Conservation (phyloP, 345 rosid species). For the Angophora floribunda region DNA sequence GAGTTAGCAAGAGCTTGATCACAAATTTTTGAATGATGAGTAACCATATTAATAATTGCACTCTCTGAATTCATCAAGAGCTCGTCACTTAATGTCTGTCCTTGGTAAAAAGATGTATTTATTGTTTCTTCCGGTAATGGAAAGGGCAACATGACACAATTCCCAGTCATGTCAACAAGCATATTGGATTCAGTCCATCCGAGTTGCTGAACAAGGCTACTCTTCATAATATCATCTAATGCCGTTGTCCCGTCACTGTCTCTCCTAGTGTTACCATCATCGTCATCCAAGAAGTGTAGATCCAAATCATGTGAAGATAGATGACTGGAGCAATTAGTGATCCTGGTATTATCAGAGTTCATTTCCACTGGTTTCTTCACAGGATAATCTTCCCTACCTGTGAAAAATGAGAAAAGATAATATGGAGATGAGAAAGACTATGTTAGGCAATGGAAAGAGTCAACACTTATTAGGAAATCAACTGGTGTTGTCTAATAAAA, state of each 20-base stretch:
- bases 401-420: background rate
- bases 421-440: background rate
- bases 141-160: background rate
- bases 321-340: background rate
- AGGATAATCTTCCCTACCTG: background rate
- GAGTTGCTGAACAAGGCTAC: background rate
- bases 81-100: background rate
- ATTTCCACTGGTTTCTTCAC: background rate
- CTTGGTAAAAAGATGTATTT: background rate
- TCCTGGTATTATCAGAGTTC: background rate
- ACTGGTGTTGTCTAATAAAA: background rate
- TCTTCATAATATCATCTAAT: slow-evolving; percentile 3
- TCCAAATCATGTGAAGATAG: background rate
- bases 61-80: background rate
- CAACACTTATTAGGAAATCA: background rate
- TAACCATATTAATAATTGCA: slow-evolving; percentile 1
- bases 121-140: background rate
- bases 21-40: slow-evolving; percentile 5
- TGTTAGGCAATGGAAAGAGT: background rate
- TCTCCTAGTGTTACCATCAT: background rate
- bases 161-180: slow-evolving; percentile 4
- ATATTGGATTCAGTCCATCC: slow-evolving; percentile 4
- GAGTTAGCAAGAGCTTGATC: background rate
- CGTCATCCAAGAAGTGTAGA: background rate
- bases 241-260: background rate